phyloP scores from a whole-genome alignment of 169 alveolate genomes.

The Cystoisospora suis region DNA sequence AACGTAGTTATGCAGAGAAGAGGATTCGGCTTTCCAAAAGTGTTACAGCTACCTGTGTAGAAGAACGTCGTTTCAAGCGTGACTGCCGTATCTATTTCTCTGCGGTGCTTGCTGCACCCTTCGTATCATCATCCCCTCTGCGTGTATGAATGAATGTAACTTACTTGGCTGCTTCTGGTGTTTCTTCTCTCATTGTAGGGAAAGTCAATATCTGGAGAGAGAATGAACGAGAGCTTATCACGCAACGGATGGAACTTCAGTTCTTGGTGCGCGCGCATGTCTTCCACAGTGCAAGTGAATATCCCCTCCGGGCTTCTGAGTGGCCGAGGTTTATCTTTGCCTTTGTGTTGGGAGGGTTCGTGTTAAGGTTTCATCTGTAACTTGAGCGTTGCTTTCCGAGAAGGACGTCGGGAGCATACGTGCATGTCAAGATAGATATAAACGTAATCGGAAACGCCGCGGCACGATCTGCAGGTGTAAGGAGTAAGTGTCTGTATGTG shows the following conservation, averaged over 20 bases:
- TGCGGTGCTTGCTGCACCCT: no score
- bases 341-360: not conserved
- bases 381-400: not conserved
- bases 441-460: no score
- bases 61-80: no score
- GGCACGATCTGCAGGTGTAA: no score
- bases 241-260: slow-evolving; percentile 84
- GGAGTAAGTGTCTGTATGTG: no score
- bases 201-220: slow-evolving; percentile 87
- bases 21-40: no score
- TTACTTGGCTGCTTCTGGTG: not conserved
- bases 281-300: not conserved
- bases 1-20: no score
- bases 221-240: slow-evolving; percentile 84
- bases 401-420: not conserved
- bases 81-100: no score
- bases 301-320: not conserved
- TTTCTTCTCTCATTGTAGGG: not conserved
- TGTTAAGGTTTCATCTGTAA: not conserved
- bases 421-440: no score
- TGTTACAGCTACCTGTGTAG: no score
- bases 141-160: not conserved
- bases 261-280: slow-evolving; percentile 57
- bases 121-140: not conserved
- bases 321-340: not conserved